A percentile compares a stretch with the other conserved stretches of the same genome.
Conservation (phyloP, 2,329 filamentous ascomycete genomes). For the Volutella citrinella region DNA sequence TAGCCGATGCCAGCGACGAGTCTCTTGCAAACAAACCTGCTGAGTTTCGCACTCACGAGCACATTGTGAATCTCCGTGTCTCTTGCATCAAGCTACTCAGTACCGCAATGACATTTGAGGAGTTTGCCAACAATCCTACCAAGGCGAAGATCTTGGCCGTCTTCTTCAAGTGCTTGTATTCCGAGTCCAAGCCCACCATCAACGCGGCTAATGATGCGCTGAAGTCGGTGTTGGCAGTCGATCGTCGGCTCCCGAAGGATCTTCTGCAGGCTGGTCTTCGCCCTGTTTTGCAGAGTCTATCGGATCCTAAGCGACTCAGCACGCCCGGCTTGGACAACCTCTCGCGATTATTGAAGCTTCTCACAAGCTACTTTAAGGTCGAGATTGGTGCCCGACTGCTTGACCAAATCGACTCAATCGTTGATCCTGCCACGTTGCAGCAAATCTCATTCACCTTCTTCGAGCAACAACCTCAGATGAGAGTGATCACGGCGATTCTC, state of each 20-base stretch:
- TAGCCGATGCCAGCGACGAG: slow-evolving; percentile 94
- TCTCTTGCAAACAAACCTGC: slow-evolving; percentile 86
- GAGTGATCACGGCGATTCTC: slow-evolving; percentile 89
- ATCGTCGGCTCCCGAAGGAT: slow-evolving; percentile 91
- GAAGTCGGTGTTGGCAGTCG: slow-evolving; percentile 81
- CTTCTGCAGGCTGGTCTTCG: slow-evolving; percentile 89
- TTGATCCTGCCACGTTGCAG: slow-evolving; percentile 75
- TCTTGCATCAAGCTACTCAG: slow-evolving; percentile 91
- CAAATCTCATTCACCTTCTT: slow-evolving; percentile 93
- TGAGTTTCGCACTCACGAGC: slow-evolving; percentile 93
- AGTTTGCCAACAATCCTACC: slow-evolving; percentile 73
- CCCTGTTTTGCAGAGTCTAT: slow-evolving; percentile 93
- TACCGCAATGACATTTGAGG: slow-evolving; percentile 88
- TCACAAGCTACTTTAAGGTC: slow-evolving; percentile 99
- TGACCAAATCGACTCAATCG: slow-evolving; percentile 89
- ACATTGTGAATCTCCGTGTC: slow-evolving; percentile 86
- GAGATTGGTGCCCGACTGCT: slow-evolving; percentile 93
- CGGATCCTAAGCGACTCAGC: slow-evolving; percentile 86
- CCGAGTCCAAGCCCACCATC: slow-evolving; percentile 86
- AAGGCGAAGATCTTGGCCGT: slow-evolving; percentile 79
- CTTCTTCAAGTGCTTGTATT: slow-evolving; percentile 97
- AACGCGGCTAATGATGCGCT: slow-evolving; percentile 90
- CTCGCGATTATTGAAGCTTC: slow-evolving; percentile 79
- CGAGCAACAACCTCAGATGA: slow-evolving; percentile 90
- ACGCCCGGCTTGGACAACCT: slow-evolving; percentile 89